These are phyloP conservation scores for Daldinia vernicosa DNA, from an alignment of 495 filamentous ascomycete genomes.

Conservation along the genomic window DNA sequence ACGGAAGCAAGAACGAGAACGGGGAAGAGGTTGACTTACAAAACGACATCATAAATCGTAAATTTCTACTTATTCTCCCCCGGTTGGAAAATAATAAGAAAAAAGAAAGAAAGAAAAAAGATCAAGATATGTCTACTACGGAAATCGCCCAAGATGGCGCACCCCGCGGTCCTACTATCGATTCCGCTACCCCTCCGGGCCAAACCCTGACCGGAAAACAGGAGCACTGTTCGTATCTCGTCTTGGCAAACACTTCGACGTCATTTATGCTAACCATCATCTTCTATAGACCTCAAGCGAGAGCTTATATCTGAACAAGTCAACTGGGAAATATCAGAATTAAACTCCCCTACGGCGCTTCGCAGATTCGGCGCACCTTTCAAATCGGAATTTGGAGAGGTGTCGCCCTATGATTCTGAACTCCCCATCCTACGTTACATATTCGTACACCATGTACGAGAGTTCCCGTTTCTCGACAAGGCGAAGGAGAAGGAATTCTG, in stretches of 20 bases:
- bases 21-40: neutral
- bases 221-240: constrained; percentile 81
- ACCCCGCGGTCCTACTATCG: constrained; percentile 23
- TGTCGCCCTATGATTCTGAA: constrained; percentile 92
- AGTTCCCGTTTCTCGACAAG: constrained; percentile 96
- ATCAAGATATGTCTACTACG: constrained; percentile 39
- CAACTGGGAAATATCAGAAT: constrained; percentile 84
- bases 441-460: constrained; percentile 96
- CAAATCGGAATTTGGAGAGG: constrained; percentile 88
- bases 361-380: constrained; percentile 96
- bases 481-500: constrained; percentile 98
- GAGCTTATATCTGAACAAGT: constrained; percentile 93
- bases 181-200: constrained; percentile 36
- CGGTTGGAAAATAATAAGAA: neutral
- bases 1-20: constrained; percentile 5
- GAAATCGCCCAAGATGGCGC: constrained; percentile 39
- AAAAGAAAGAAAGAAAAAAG: neutral
- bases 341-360: constrained; percentile 92
- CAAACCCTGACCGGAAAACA: constrained; percentile 87
- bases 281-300: constrained; percentile 84
- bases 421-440: constrained; percentile 94
- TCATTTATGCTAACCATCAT: constrained; percentile 41
- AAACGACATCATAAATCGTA: neutral
- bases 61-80: constrained; percentile 2
- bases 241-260: neutral